Percentiles rank a stretch among this genome's conserved stretches.
Conservation (phyloP, 495 filamentous ascomycete genomes). For the Saxispiralis lemnorum region DNA sequence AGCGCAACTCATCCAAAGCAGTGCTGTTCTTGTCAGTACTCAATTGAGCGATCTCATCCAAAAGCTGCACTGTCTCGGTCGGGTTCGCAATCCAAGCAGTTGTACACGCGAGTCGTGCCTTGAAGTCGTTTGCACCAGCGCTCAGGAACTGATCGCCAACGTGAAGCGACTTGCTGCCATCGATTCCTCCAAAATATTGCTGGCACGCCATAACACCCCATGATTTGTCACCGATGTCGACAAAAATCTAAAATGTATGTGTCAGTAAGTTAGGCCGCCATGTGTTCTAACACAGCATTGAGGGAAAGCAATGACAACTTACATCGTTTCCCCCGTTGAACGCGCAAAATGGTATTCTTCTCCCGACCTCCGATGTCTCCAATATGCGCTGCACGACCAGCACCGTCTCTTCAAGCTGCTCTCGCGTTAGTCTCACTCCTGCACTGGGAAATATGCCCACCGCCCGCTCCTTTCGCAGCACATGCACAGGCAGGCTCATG, state of each 20-base stretch:
- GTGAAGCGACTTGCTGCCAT: constrained; percentile 47
- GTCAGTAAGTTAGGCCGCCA: neutral
- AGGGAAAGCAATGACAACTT: neutral
- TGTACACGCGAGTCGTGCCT: constrained; percentile 49
- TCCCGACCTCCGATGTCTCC: constrained; percentile 54
- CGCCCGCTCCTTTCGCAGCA: constrained; percentile 81
- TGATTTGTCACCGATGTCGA: constrained; percentile 95
- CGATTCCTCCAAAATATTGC: constrained; percentile 67
- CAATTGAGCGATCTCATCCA: constrained; percentile 59
- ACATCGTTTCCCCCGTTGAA: constrained; percentile 54
- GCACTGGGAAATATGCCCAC: constrained; percentile 68
- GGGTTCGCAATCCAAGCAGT: constrained; percentile 88
- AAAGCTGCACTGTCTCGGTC: constrained; percentile 65
- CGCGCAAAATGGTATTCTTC: constrained; percentile 77
- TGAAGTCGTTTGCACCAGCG: constrained; percentile 93
- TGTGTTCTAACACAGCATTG: too few species aligned
- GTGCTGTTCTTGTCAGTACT: neutral
- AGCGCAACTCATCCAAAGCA: too few species aligned
- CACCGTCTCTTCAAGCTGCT: constrained; percentile 89
- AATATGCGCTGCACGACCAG: constrained; percentile 82
- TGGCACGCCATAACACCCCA: constrained; percentile 88
- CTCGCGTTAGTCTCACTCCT: constrained; percentile 53
- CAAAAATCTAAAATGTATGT: constrained; percentile 54
- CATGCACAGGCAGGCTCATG: constrained; percentile 54
- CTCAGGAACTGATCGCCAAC: constrained; percentile 92